phyloP scores from a whole-genome alignment of 352 stramenopile species.

The Globisporangium radiosum region DNA sequence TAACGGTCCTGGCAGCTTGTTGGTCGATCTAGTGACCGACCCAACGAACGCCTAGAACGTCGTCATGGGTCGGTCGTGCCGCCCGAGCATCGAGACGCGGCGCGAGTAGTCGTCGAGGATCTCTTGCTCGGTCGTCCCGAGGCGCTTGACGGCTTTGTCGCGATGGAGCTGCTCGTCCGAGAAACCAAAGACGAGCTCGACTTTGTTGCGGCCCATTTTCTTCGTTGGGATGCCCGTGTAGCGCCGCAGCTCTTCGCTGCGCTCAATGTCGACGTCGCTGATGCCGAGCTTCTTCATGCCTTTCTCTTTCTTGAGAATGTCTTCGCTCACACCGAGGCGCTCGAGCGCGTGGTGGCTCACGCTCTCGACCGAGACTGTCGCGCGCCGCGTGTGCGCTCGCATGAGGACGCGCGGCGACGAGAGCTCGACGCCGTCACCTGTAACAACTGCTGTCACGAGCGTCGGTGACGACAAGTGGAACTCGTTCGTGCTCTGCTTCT shows the following conservation, averaged over 20 bases:
- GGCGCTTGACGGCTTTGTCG: conserved; percentile 44
- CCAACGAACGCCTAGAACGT: conserved; percentile 3
- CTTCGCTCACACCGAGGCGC: conserved; percentile 48
- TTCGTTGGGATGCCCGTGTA: conserved; percentile 40
- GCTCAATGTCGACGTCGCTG: conserved; percentile 51
- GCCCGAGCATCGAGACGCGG: conserved; percentile 38
- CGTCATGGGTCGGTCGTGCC: conserved; percentile 13
- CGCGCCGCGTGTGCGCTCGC: not conserved
- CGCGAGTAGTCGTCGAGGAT: conserved; percentile 58
- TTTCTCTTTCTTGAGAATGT: conserved; percentile 67
- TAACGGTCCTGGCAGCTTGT: not conserved
- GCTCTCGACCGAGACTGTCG: conserved; percentile 12
- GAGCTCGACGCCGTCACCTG: not conserved
- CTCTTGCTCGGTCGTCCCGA: conserved; percentile 55
- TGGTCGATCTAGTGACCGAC: not conserved
- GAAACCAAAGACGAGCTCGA: conserved; percentile 62
- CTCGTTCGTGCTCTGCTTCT: conserved; percentile 5
- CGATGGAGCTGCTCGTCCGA: conserved; percentile 52
- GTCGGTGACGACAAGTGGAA: conserved; percentile 8
- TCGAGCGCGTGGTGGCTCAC: conserved; percentile 46
- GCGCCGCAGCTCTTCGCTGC: conserved; percentile 42
- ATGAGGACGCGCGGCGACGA: no score
- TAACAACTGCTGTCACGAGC: not conserved
- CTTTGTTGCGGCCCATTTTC: conserved; percentile 24
- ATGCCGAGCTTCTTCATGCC: conserved; percentile 74